Percentiles rank a stretch among this genome's conserved stretches.
Evolutionary conservation across 2,329 filamentous ascomycete species (phyloP).

Genomic region (Ascomycota sp.): DNA sequence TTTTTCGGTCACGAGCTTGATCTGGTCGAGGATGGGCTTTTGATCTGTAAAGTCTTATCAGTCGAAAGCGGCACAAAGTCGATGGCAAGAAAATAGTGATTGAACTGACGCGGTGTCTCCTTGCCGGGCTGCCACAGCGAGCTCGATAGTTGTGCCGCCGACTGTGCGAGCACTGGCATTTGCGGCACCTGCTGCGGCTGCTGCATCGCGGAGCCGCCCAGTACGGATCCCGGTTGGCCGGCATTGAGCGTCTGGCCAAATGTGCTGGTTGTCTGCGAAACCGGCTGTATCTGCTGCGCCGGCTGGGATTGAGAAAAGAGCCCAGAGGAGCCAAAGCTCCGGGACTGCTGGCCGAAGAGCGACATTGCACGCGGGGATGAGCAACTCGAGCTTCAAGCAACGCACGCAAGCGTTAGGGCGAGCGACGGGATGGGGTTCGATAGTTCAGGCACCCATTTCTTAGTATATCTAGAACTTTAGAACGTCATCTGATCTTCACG

Average conservation of each 20-base stretch:
- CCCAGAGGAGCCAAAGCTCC: conserved; percentile 11
- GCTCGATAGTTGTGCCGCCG: conserved; percentile 24
- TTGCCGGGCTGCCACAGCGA: conserved; percentile 33
- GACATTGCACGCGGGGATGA: conserved; percentile 11
- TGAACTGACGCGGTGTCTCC: conserved; percentile 24
- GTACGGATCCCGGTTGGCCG: conserved; percentile 16
- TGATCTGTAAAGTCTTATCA: conserved; percentile 20
- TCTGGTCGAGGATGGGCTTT: conserved; percentile 57
- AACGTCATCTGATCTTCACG: too few relatives aligned
- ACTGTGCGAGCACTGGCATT: conserved; percentile 22
- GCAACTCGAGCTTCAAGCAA: too few relatives aligned
- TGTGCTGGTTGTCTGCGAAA: conserved; percentile 7
- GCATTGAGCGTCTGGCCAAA: conserved; percentile 11
- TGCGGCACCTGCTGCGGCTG: conserved; percentile 20
- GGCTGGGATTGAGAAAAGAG: conserved; percentile 18
- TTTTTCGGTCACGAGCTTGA: conserved; percentile 47
- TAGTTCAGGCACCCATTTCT: too few relatives aligned
- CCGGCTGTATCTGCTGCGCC: conserved; percentile 11
- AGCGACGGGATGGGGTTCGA: too few relatives aligned
- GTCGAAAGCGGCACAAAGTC: conserved; percentile 1
- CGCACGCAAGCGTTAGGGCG: too few relatives aligned
- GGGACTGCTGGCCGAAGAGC: conserved; percentile 21
- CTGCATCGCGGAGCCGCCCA: conserved; percentile 12
- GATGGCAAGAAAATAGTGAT: background rate
- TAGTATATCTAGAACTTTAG: too few relatives aligned